A percentile compares a stretch with the other conserved stretches of the same genome.
phyloP scores from a whole-genome alignment of 1,284 basidiomycete genomes.

The Athelia psychrophila region DNA sequence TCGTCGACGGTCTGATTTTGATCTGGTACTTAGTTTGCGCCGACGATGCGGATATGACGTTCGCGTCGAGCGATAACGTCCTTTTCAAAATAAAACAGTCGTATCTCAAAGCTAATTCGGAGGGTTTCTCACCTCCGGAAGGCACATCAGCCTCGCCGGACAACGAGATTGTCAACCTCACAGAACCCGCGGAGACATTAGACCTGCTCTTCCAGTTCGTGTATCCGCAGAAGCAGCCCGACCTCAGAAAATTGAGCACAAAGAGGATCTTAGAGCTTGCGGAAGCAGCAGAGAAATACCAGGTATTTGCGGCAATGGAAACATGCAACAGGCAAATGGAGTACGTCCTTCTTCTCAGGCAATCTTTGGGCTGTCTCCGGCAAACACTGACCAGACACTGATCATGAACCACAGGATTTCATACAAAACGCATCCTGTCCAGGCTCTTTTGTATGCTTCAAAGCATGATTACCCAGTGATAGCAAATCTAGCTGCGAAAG shows the following conservation, averaged over 20 bases:
- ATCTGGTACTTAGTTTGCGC: not conserved
- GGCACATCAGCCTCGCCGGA: not conserved
- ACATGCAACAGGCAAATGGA: conserved; percentile 4
- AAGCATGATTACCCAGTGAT: too few relatives aligned
- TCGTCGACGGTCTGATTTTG: too few relatives aligned
- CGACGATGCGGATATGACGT: not conserved
- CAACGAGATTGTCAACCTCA: conserved; percentile 9
- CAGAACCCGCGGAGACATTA: conserved; percentile 9
- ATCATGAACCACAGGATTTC: too few relatives aligned
- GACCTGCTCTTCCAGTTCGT: too few relatives aligned
- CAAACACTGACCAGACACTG: too few relatives aligned
- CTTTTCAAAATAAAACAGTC: not conserved
- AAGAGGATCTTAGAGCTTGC: not conserved
- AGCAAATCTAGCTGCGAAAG: too few relatives aligned
- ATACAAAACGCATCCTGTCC: too few relatives aligned
- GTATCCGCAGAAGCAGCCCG: conserved; percentile 9
- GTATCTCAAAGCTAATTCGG: not conserved
- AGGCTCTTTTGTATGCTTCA: too few relatives aligned
- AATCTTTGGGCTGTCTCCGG: too few relatives aligned
- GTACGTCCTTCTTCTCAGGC: not conserved
- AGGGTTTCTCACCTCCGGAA: not conserved
- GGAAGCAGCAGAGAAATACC: too few relatives aligned
- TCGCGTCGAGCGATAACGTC: too few relatives aligned
- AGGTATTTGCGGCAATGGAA: conserved; percentile 11
- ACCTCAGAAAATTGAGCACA: conserved; percentile 6